Conservation (phyloP, 2,329 filamentous ascomycete species). For the Pseudocercospora fuligena region DNA sequence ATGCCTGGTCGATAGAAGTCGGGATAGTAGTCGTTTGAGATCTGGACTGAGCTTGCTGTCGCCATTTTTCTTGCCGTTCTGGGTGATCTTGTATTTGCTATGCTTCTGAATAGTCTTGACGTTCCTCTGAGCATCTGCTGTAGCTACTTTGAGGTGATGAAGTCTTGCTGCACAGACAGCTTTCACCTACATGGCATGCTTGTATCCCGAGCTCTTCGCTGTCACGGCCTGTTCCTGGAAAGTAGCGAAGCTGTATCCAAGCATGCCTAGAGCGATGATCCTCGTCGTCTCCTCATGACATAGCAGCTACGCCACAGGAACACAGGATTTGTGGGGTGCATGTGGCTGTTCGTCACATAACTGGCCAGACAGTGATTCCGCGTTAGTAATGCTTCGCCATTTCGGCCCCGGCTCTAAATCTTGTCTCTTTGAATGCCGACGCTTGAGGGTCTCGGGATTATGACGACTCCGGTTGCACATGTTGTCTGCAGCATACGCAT, state of each 20-base stretch:
- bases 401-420: not conserved
- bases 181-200: not conserved
- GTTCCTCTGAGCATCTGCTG: slow-evolving; percentile 5
- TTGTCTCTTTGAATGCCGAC: not conserved
- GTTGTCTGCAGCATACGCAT: not conserved
- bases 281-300: slow-evolving; percentile 7
- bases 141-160: no score
- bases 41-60: slow-evolving; percentile 52
- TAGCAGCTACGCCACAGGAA: slow-evolving; percentile 8
- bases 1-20: slow-evolving; percentile 53
- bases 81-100: not conserved
- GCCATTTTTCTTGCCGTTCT: slow-evolving; percentile 49
- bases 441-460: not conserved
- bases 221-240: slow-evolving; percentile 5
- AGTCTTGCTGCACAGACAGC: no score
- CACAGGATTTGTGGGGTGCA: slow-evolving; percentile 1
- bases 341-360: not conserved
- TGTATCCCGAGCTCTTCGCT: not conserved
- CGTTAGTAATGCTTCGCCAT: not conserved
- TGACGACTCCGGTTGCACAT: not conserved
- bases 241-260: slow-evolving; percentile 6
- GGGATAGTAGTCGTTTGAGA: slow-evolving; percentile 51
- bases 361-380: not conserved
- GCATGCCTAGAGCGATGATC: not conserved
- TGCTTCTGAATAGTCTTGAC: not conserved